These are phyloP conservation scores for Leccinellum albellum DNA, from an alignment of 768 basidiomycete genomes.

Conservation along the genomic window DNA sequence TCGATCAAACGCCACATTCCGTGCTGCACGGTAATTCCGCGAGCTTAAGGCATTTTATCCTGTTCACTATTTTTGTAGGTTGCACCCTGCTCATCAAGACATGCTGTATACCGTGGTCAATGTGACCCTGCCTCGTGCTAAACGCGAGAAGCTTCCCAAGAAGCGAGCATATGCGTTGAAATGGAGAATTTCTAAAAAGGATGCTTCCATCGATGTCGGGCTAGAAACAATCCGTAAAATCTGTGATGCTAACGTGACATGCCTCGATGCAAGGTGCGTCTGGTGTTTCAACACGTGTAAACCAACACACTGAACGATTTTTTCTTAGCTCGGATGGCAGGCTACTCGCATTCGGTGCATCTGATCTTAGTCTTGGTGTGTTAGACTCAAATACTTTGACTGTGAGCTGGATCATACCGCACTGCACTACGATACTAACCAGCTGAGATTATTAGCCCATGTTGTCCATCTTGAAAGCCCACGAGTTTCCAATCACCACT, in stretches of 20 bases:
- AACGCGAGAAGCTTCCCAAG: conserved; percentile 49
- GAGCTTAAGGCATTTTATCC: neutral
- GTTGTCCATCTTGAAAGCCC: conserved; percentile 84
- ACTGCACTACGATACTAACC: neutral
- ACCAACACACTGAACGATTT: neutral
- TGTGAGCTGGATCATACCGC: conserved; percentile 42
- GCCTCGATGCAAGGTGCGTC: conserved; percentile 80
- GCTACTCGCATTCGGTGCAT: conserved; percentile 80
- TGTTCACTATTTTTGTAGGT: conserved; percentile 38
- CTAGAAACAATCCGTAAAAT: conserved; percentile 64
- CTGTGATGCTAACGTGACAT: conserved; percentile 77
- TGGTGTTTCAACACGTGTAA: conserved; percentile 1
- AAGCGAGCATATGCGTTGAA: conserved; percentile 63
- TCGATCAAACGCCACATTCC: conserved; percentile 50
- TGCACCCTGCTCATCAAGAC: conserved; percentile 48
- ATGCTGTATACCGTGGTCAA: conserved; percentile 73
- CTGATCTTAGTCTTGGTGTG: conserved; percentile 81
- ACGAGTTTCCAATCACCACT: conserved; percentile 91
- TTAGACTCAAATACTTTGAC: conserved; percentile 74
- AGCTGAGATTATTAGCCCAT: conserved; percentile 56
- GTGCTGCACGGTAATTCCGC: conserved; percentile 51
- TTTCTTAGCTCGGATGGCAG: conserved; percentile 68
- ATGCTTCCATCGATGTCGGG: conserved; percentile 56
- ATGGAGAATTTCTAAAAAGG: conserved; percentile 66
- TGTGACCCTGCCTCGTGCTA: conserved; percentile 54